A percentile compares a stretch with the other conserved stretches of the same genome.
phyloP scores from a whole-genome alignment of 805 yeast genomes.

The Nakazawaea wyomingensis region DNA sequence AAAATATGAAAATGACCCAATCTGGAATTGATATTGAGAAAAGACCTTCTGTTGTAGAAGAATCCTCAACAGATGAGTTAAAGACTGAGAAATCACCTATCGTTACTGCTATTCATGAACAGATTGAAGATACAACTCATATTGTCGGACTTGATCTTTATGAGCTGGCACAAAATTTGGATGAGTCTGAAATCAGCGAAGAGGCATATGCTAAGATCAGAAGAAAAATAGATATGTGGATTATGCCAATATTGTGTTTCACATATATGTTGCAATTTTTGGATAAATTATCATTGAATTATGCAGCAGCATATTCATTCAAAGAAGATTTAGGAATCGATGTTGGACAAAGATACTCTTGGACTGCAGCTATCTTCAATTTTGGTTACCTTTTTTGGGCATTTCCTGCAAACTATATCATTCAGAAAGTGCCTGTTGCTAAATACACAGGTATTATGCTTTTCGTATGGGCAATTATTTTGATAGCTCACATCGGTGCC shows the following conservation, averaged over 20 bases:
- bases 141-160: constrained; percentile 27
- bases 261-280: constrained; percentile 49
- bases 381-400: constrained; percentile 60
- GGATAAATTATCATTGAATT: constrained; percentile 52
- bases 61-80: background rate
- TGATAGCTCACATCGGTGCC: constrained; percentile 43
- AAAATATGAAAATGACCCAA: background rate
- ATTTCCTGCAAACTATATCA: constrained; percentile 37
- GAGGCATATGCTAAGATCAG: constrained; percentile 37
- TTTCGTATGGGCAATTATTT: constrained; percentile 41
- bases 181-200: constrained; percentile 38
- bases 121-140: constrained; percentile 9
- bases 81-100: constrained; percentile 3
- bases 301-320: constrained; percentile 50
- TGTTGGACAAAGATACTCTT: constrained; percentile 37
- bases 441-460: constrained; percentile 31
- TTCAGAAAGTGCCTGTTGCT: constrained; percentile 32
- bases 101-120: constrained; percentile 4
- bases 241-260: constrained; percentile 46
- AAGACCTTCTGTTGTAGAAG: background rate
- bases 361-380: constrained; percentile 57
- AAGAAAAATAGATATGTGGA: constrained; percentile 45
- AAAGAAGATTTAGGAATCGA: constrained; percentile 38
- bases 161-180: constrained; percentile 36
- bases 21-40: background rate